Evolutionary conservation across 805 yeast genomes (phyloP).

Genomic region (Ogataea chonburiensis): DNA sequence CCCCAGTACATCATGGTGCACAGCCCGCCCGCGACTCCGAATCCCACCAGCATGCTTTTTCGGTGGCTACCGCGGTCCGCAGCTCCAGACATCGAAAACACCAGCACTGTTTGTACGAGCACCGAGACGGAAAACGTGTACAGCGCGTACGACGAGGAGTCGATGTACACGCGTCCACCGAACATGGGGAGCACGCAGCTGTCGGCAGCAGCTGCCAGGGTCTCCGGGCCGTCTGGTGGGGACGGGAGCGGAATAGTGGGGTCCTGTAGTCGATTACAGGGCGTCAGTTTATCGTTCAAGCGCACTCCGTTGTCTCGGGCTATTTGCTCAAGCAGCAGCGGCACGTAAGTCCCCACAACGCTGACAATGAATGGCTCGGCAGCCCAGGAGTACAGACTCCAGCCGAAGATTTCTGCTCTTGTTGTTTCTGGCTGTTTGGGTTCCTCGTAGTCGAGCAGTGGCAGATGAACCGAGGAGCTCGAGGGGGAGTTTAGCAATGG

Average conservation of each 20-base stretch:
- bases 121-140: slow-evolving; percentile 75
- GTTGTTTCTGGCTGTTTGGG: slow-evolving; percentile 31
- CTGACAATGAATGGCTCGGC: slow-evolving; percentile 80
- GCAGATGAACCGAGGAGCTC: not conserved
- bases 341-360: slow-evolving; percentile 77
- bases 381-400: slow-evolving; percentile 73
- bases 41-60: slow-evolving; percentile 51
- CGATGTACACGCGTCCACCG: slow-evolving; percentile 44
- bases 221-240: slow-evolving; percentile 16
- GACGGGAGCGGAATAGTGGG: slow-evolving; percentile 37
- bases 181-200: slow-evolving; percentile 36
- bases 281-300: slow-evolving; percentile 53
- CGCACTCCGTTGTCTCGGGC: slow-evolving; percentile 73
- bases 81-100: slow-evolving; percentile 70
- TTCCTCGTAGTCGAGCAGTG: not conserved
- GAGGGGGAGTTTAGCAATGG: slow-evolving; percentile 1
- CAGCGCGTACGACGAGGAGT: slow-evolving; percentile 70
- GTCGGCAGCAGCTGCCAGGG: slow-evolving; percentile 9
- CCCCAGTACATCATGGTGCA: slow-evolving; percentile 47
- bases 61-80: slow-evolving; percentile 64
- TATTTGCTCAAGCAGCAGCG: slow-evolving; percentile 64
- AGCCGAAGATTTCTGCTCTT: slow-evolving; percentile 51
- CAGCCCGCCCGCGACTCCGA: slow-evolving; percentile 59
- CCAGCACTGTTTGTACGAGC: slow-evolving; percentile 65
- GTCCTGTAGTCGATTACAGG: slow-evolving; percentile 43